Base-by-base conservation (phyloP, 441 rosid species). In the Flueggea neowawraea region DNA sequence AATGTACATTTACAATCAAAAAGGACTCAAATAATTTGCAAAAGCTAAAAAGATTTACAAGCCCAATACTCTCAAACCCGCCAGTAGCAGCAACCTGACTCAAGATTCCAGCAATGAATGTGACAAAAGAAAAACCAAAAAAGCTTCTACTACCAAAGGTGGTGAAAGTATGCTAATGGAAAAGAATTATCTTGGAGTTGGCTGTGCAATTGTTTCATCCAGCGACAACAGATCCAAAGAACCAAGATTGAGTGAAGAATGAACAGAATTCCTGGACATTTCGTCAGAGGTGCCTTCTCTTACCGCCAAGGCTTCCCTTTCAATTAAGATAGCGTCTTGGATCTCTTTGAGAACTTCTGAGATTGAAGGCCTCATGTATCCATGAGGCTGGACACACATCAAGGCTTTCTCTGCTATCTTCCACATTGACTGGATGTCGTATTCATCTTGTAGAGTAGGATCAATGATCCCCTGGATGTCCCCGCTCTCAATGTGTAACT, bases 381-480 rank as follows among this genome's bases (percentile, higher is more conserved):
- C 97, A 14, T 91, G 97, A 11, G 99, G 92, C 67, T 75, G 87
- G 54, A 95, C 95, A 5, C 99, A 95, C 78, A 86, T 78, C 69
- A 91, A 68, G 2, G 99, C 99, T 63, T 85, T 91, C 83, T 95
- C 99, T 0, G 98, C 99, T 15, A 95, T 88, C 79, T 95, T 95
- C 99, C 99, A 95, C 92, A 95, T 89, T 0, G 99, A 87, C 45
- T 95, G 98, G 55, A 89, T 82, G 67, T 93, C 97, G n/a, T 87
- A 95, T 15, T 84, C 95, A 10, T 82, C 75, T 0, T 16, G 54
- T 22, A 95, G 61, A 2, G 73, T 71, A 3, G 84, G 96, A 76
- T 95, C 99, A 6, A 95, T 88, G 71, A 95, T 85, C 64, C 92
- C 90, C 63, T 89, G 89, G 58, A 95, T 91, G 71, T 91, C 89